Base-by-base conservation (phyloP, 78 protist species). In the Dictyostelium discoideum region DNA sequence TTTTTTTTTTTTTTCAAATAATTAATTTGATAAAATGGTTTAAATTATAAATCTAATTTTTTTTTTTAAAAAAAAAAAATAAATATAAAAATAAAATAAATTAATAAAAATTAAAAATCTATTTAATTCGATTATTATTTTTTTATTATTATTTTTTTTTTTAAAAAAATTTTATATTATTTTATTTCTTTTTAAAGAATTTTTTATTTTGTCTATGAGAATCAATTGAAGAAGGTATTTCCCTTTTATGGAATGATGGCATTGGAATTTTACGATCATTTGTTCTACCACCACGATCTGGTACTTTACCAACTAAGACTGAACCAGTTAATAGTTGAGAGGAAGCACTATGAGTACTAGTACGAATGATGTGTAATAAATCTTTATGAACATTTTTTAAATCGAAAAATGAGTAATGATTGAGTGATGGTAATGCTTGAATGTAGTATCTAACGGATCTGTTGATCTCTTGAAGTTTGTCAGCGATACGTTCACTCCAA, bases 231-330 rank as follows among this genome's bases (percentile, higher is more conserved):
- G 81, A 74, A 18, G 81, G 37, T 74, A 74, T 16, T 37, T 90
- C 95, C 2, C 95, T 10, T 83, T 90, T 90, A 29, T 90, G 95
- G 84, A 90, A 90, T 11, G 95, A 90, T 29, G 95, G 95, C 95
- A 90, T 90, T 18, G 95, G 84, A 32, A 42, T n/a, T 74, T 82
- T 80, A 11, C 81, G 37, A 48, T 90, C 95, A 90, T 72, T 69
- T 8, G 95, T 57, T 48, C 95, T n/a, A 18, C 95, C 95, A 82
- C 95, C 95, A 65, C 95, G 78, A 65, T 90, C 95, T 10, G 95
- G 95, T 24, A 90, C 95, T 26, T 80, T 90, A 8, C 95, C 95
- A 72, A 90, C 74, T 7, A 90, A 72, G 42, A 90, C 37, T 2
- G 44, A 16, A 37, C 74, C 73, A 5, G 76, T 83, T 40, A 90